Percentiles rank a stretch among this genome's conserved stretches.
Evolutionary conservation across 78 protist species (phyloP).

Genomic region (Dictyostelium brefeldianum): DNA sequence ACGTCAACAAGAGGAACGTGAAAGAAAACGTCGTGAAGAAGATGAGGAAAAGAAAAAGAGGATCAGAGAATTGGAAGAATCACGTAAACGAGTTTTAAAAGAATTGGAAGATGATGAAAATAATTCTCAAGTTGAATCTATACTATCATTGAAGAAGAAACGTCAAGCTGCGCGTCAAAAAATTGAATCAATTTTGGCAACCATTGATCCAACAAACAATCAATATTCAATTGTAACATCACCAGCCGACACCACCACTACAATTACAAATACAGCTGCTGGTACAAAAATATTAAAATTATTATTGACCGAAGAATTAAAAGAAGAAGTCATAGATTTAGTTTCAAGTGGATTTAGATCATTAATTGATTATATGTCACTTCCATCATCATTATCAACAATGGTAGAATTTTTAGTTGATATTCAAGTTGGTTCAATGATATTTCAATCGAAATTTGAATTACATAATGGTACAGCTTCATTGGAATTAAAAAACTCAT

Average conservation of each 20-base stretch:
- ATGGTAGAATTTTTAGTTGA: constrained; percentile 34
- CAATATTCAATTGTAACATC: neutral
- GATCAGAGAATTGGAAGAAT: constrained; percentile 46
- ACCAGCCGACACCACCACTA: neutral
- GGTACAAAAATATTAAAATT: neutral
- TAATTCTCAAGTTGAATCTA: constrained; percentile 57
- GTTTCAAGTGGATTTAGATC: constrained; percentile 38
- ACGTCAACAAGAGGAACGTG: constrained; percentile 28
- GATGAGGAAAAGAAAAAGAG: constrained; percentile 47
- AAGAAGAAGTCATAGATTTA: constrained; percentile 68
- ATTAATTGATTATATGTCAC: constrained; percentile 47
- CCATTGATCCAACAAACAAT: constrained; percentile 14
- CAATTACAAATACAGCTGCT: neutral
- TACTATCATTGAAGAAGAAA: constrained; percentile 49
- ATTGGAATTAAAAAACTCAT: constrained; percentile 23
- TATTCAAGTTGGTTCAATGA: constrained; percentile 13
- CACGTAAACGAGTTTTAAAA: constrained; percentile 12
- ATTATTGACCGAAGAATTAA: constrained; percentile 55
- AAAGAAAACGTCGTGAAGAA: constrained; percentile 35
- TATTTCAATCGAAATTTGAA: neutral
- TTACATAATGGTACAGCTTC: constrained; percentile 37
- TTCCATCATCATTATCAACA: constrained; percentile 26
- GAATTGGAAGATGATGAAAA: constrained; percentile 64
- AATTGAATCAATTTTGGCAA: constrained; percentile 33
- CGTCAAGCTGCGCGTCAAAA: constrained; percentile 3